Conservation (phyloP, 192 early-diverging fungal species). For the Linnemannia zychae region DNA sequence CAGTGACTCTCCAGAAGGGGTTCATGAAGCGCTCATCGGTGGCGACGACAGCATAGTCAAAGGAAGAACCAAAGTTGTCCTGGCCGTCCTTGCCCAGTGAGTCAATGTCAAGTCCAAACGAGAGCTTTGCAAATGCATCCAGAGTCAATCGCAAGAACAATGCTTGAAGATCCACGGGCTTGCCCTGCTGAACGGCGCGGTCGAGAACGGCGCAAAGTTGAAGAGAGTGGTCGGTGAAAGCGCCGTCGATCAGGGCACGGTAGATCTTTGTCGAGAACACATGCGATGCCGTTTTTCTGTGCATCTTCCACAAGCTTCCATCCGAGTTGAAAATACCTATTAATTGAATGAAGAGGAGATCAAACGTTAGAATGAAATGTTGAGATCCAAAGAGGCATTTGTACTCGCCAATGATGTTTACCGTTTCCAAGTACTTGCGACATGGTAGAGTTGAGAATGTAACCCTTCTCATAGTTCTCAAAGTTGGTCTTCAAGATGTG, state of each 20-base stretch:
- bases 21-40: slow-evolving; percentile 50
- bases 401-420: not conserved
- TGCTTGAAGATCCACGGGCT: slow-evolving; percentile 58
- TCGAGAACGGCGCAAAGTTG: slow-evolving; percentile 41
- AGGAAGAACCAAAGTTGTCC: slow-evolving; percentile 63
- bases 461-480: slow-evolving; percentile 55
- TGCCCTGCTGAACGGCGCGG: slow-evolving; percentile 23
- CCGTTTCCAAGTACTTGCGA: slow-evolving; percentile 54
- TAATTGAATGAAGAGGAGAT: not conserved
- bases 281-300: slow-evolving; percentile 49
- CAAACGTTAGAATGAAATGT: not conserved
- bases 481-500: slow-evolving; percentile 57
- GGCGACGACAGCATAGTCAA: slow-evolving; percentile 62
- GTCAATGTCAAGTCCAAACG: slow-evolving; percentile 64
- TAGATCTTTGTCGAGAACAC: slow-evolving; percentile 56
- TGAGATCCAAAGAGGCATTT: not conserved
- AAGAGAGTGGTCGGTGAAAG: slow-evolving; percentile 30
- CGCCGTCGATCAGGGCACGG: slow-evolving; percentile 39
- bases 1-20: slow-evolving; percentile 51
- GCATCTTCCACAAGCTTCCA: slow-evolving; percentile 49
- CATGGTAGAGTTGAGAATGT: slow-evolving; percentile 26
- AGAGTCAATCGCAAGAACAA: slow-evolving; percentile 61
- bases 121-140: slow-evolving; percentile 57
- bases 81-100: slow-evolving; percentile 53
- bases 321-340: slow-evolving; percentile 56